phyloP scores from a whole-genome alignment of 1,284 basidiomycete species.

The Naganishia sp. region DNA sequence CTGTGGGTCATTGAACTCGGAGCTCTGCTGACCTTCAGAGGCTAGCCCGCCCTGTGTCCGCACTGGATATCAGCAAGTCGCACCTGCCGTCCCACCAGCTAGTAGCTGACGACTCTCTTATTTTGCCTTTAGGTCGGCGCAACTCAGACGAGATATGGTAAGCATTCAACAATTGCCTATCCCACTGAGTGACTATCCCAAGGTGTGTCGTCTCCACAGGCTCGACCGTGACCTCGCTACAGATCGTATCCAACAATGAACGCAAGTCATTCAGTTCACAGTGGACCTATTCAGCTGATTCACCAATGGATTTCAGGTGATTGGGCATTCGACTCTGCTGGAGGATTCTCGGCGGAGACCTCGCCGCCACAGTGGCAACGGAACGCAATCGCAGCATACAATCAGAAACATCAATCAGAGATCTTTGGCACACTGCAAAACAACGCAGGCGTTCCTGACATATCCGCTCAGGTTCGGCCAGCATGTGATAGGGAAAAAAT shows the following conservation, averaged over 20 bases:
- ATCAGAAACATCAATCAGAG: not conserved
- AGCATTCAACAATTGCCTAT: not conserved
- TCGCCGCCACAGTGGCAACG: constrained; percentile 12
- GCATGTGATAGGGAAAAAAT: too few species aligned
- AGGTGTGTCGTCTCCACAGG: not conserved
- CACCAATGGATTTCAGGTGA: not conserved
- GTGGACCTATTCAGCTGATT: not conserved
- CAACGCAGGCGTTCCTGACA: constrained; percentile 19
- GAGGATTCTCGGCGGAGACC: constrained; percentile 8
- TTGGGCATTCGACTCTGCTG: constrained; percentile 19
- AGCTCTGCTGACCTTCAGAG: not conserved
- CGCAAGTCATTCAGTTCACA: not conserved
- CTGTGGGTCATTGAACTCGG: not conserved
- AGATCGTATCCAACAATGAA: constrained; percentile 18
- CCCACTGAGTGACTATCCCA: too few species aligned
- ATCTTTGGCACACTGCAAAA: constrained; percentile 2
- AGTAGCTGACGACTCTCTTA: not conserved
- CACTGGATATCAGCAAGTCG: constrained; percentile 15
- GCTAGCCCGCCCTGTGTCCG: constrained; percentile 16
- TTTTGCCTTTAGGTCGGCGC: constrained; percentile 1
- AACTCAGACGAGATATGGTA: constrained; percentile 14
- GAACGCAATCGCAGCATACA: constrained; percentile 1
- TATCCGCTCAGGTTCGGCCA: constrained; percentile 10
- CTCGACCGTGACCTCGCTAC: constrained; percentile 23
- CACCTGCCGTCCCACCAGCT: too few species aligned